Percentiles rank a stretch among this genome's conserved stretches.
phyloP scores from a whole-genome alignment of 2,329 filamentous ascomycete species.

The Fusarium xyrophilum region DNA sequence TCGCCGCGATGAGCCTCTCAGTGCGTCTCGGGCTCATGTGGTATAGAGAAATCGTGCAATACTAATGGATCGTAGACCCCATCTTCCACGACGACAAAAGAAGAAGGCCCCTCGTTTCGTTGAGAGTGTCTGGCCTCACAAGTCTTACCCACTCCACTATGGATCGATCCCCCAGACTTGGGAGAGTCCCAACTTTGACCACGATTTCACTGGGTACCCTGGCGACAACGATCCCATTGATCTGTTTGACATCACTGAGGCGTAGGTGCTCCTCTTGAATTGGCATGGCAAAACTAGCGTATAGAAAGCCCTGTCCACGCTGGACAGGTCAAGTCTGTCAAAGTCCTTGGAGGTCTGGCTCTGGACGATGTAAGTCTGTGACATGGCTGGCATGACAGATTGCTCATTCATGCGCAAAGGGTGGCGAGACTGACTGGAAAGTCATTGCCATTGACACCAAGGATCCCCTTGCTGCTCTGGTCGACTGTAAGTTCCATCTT shows the following conservation, averaged over 20 bases:
- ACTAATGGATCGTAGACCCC: constrained; percentile 42
- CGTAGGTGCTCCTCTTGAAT: not conserved
- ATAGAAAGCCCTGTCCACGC: constrained; percentile 38
- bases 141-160: constrained; percentile 53
- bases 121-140: constrained; percentile 53
- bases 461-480: constrained; percentile 47
- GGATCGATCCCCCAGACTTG: constrained; percentile 55
- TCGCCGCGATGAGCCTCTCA: constrained; percentile 49
- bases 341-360: constrained; percentile 51
- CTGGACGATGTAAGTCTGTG: constrained; percentile 45
- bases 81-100: constrained; percentile 52
- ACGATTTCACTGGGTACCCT: constrained; percentile 47
- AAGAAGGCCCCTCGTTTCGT: constrained; percentile 49
- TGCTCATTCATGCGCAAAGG: constrained; percentile 11
- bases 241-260: constrained; percentile 49
- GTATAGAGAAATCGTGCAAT: accelerated
- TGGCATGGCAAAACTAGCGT: not conserved
- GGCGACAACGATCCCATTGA: constrained; percentile 55
- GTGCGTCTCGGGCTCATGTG: constrained; percentile 28
- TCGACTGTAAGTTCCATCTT: constrained; percentile 43
- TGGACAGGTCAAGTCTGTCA: constrained; percentile 52
- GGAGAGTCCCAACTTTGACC: constrained; percentile 52
- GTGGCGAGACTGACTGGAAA: constrained; percentile 51
- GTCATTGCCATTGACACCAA: constrained; percentile 49
- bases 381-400: accelerated